These are phyloP conservation scores for Rhizodiscina lignyota DNA, from an alignment of 495 filamentous ascomycete species.

Conservation along the genomic window DNA sequence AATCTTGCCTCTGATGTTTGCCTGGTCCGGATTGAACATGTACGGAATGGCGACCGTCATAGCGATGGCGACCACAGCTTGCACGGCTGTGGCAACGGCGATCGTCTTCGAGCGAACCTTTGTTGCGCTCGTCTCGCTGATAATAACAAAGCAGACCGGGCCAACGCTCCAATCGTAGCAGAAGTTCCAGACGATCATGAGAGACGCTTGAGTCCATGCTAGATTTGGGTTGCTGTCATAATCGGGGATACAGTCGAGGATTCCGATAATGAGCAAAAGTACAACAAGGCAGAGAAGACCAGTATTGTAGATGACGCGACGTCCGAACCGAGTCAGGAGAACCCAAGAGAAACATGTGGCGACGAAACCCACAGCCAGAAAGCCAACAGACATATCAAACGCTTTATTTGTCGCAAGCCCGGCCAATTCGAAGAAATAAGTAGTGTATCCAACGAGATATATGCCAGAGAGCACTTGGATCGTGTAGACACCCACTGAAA, in stretches of 20 bases:
- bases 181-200: conserved; percentile 41
- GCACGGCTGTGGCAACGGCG: conserved; percentile 40
- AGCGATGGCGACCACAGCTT: no score
- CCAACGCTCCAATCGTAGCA: conserved; percentile 33
- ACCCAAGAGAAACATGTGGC: conserved; percentile 38
- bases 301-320: conserved; percentile 34
- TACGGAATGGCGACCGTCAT: conserved; percentile 9
- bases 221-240: conserved; percentile 20
- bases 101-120: no score
- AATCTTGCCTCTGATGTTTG: conserved; percentile 7
- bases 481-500: no score
- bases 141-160: conserved; percentile 43
- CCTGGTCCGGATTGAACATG: conserved; percentile 10
- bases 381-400: no score
- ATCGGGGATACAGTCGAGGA: conserved; percentile 34
- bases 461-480: no score
- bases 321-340: conserved; percentile 32
- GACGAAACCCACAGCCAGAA: no score
- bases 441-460: no score
- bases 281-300: conserved; percentile 30
- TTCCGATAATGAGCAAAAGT: conserved; percentile 40
- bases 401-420: no score
- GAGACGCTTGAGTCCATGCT: conserved; percentile 33
- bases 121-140: conserved; percentile 40
- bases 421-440: no score